Evolutionary conservation across 345 rosid genomes (phyloP).

Genomic region (Sisymbrium irio): DNA sequence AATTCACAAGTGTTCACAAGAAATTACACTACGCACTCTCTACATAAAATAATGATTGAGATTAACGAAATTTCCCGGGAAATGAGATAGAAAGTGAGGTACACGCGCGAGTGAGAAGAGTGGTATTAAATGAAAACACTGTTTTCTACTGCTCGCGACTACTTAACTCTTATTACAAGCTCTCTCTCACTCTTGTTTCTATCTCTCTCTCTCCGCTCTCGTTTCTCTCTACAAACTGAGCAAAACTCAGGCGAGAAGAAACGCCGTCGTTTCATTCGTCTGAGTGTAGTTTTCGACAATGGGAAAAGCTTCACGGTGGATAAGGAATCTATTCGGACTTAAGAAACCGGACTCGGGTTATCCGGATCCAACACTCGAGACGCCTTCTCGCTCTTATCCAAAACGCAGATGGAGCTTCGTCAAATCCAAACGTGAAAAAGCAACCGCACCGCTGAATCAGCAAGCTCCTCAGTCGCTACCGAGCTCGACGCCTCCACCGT

Average conservation of each 20-base stretch:
- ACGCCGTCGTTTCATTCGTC: conserved; percentile 8
- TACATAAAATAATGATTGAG: neutral
- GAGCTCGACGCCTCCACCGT: conserved; percentile 9
- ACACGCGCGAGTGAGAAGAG: conserved; percentile 29
- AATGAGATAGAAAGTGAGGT: neutral
- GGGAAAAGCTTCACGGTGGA: conserved; percentile 89
- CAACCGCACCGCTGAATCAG: conserved; percentile 3
- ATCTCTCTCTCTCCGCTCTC: neutral
- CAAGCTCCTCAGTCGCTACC: neutral
- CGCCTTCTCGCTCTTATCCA: conserved; percentile 26
- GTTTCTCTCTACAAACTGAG: neutral
- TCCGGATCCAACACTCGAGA: conserved; percentile 9
- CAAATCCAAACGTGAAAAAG: conserved; percentile 57
- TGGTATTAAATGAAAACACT: neutral
- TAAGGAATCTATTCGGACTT: conserved; percentile 65
- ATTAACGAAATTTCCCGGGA: conserved; percentile 32
- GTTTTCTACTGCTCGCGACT: conserved; percentile 8
- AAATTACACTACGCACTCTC: neutral
- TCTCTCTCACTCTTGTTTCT: neutral
- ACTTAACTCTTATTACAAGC: conserved; percentile 19
- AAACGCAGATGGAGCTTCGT: conserved; percentile 92
- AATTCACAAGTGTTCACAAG: neutral
- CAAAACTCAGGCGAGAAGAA: conserved; percentile 5
- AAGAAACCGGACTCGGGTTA: conserved; percentile 47
- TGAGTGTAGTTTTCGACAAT: conserved; percentile 24